Conservation (phyloP, 352 stramenopile genomes). For the Phytophthora ohioensis region DNA sequence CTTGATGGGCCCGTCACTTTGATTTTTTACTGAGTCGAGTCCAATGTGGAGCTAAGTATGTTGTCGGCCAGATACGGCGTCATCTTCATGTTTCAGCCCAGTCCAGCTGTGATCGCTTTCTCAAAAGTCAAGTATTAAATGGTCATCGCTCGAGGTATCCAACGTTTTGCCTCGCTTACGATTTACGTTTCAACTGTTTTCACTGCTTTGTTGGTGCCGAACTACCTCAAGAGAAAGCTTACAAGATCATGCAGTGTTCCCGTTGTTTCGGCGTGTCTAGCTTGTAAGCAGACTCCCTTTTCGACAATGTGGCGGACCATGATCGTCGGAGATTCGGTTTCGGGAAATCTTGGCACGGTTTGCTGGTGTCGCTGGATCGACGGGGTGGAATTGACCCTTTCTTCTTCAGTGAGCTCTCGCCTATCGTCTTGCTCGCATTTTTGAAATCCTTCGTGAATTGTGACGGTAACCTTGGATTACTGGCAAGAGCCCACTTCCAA, state of each 20-base stretch:
- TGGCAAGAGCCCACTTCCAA: constrained; percentile 65
- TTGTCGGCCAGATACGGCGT: too few relatives aligned
- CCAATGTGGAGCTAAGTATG: too few relatives aligned
- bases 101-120: too few relatives aligned
- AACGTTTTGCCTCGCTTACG: too few relatives aligned
- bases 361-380: constrained; percentile 3
- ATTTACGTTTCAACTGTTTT: too few relatives aligned
- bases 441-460: constrained; percentile 68
- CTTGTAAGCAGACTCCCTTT: background rate
- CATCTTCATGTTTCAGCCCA: too few relatives aligned
- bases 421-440: constrained; percentile 19
- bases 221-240: background rate
- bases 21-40: too few relatives aligned
- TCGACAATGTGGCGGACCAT: constrained; percentile 1
- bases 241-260: constrained; percentile 23
- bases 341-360: background rate
- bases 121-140: too few relatives aligned
- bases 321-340: constrained; percentile 1
- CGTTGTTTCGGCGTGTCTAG: background rate
- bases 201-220: background rate
- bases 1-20: too few relatives aligned
- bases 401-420: background rate
- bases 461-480: constrained; percentile 43
- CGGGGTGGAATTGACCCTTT: background rate
- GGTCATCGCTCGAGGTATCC: too few relatives aligned